A percentile compares a stretch with the other conserved stretches of the same genome.
Evolutionary conservation across 139 green algal species (phyloP).

Genomic region (Chlorella sp.): DNA sequence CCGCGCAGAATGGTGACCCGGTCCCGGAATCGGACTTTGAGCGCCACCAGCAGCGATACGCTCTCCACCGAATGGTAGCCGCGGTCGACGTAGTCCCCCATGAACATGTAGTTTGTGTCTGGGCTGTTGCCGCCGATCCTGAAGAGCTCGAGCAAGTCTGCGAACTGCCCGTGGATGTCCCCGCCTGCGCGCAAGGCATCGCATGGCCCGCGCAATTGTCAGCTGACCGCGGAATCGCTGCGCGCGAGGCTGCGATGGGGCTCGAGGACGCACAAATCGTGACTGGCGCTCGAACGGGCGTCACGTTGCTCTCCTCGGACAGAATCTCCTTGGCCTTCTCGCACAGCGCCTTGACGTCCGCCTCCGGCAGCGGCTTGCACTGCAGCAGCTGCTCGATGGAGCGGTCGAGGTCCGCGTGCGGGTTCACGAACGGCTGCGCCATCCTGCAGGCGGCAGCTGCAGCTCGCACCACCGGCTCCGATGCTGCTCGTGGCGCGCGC

Average conservation of each 20-base stretch:
- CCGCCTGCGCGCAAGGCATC: slow-evolving; percentile 37
- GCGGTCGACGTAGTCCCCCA: slow-evolving; percentile 98
- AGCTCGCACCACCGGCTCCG: not conserved
- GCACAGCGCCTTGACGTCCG: slow-evolving; percentile 87
- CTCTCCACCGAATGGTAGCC: slow-evolving; percentile 98
- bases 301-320: slow-evolving; percentile 90
- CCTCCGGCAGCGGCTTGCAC: slow-evolving; percentile 86
- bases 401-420: slow-evolving; percentile 64
- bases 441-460: not conserved
- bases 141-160: slow-evolving; percentile 96
- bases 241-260: too few species aligned
- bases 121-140: slow-evolving; percentile 88
- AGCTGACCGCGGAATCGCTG: too few species aligned
- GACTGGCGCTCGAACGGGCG: slow-evolving; percentile 90
- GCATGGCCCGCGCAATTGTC: too few species aligned
- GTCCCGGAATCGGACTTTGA: slow-evolving; percentile 91
- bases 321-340: slow-evolving; percentile 91
- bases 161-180: slow-evolving; percentile 98
- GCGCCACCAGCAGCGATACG: slow-evolving; percentile 79
- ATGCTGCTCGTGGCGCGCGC: not conserved
- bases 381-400: slow-evolving; percentile 85
- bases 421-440: slow-evolving; percentile 13
- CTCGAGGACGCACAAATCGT: slow-evolving; percentile 86
- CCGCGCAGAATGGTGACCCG: slow-evolving; percentile 96
- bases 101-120: slow-evolving; percentile 99